Conservation (phyloP, 1,139 yeast species). For the Hanseniaspora gamundiae region DNA sequence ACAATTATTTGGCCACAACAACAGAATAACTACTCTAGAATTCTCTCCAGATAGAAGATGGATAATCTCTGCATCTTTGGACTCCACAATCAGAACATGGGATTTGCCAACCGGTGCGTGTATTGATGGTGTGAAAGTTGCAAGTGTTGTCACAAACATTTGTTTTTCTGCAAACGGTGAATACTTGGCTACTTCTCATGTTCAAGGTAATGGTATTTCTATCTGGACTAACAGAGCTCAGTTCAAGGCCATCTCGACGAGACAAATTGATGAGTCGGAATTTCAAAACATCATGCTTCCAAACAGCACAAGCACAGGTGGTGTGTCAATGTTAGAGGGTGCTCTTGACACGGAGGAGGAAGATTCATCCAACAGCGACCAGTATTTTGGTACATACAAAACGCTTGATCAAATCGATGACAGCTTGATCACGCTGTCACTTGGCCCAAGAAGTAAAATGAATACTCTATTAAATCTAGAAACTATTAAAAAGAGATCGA, state of each 20-base stretch:
- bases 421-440: conserved; percentile 58
- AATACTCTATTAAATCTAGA: conserved; percentile 72
- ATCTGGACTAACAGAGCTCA: conserved; percentile 91
- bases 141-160: conserved; percentile 67
- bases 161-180: conserved; percentile 85
- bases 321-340: conserved; percentile 64
- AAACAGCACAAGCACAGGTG: conserved; percentile 76
- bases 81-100: conserved; percentile 90
- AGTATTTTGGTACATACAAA: conserved; percentile 21
- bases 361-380: conserved; percentile 23
- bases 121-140: conserved; percentile 78
- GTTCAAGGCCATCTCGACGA: conserved; percentile 56
- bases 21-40: conserved; percentile 78
- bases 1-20: conserved; percentile 80
- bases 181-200: conserved; percentile 87
- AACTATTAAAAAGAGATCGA: conserved; percentile 71
- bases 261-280: conserved; percentile 65
- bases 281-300: conserved; percentile 56
- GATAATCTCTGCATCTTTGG: conserved; percentile 77
- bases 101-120: conserved; percentile 96
- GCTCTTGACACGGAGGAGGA: conserved; percentile 34
- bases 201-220: conserved; percentile 76
- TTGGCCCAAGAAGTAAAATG: conserved; percentile 68
- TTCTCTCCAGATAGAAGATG: conserved; percentile 95
- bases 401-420: conserved; percentile 57